Conservation (phyloP, 83 land plant species). For the Thuja plicata region DNA sequence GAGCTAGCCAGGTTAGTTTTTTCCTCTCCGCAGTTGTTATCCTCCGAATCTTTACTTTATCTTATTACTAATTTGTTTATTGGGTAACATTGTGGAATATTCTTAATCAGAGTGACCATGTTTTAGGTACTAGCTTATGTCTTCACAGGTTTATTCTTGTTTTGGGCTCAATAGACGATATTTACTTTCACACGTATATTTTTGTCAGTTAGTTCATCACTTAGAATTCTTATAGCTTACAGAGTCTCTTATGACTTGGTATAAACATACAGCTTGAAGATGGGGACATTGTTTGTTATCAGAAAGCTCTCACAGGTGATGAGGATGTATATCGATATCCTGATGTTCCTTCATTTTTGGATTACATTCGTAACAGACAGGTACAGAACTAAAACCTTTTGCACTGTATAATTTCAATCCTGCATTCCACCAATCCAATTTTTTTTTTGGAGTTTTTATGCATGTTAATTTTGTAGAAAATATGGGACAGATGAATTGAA, state of each 20-base stretch:
- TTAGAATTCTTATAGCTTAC: background rate
- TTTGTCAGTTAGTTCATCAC: background rate
- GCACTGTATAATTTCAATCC: background rate
- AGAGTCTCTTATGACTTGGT: conserved; percentile 1
- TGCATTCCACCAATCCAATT: too few relatives aligned
- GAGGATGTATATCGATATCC: conserved; percentile 67
- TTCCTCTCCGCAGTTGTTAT: background rate
- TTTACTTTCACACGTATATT: background rate
- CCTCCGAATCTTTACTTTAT: background rate
- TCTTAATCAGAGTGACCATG: background rate
- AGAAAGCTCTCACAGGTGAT: conserved; percentile 60
- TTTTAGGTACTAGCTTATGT: background rate
- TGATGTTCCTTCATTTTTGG: conserved; percentile 92
- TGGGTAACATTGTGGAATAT: background rate
- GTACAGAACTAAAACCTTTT: conserved; percentile 31
- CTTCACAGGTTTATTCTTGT: background rate
- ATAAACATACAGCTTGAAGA: conserved; percentile 76
- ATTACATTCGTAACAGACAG: conserved; percentile 92
- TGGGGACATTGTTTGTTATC: conserved; percentile 95
- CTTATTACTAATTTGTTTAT: background rate
- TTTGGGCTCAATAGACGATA: background rate
- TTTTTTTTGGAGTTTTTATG: too few relatives aligned
- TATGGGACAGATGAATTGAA: too few relatives aligned
- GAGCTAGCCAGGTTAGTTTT: conserved; percentile 50
- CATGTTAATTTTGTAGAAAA: too few relatives aligned